phyloP scores from a whole-genome alignment of 1,284 basidiomycete species.

The Sporisorium graminicola region DNA sequence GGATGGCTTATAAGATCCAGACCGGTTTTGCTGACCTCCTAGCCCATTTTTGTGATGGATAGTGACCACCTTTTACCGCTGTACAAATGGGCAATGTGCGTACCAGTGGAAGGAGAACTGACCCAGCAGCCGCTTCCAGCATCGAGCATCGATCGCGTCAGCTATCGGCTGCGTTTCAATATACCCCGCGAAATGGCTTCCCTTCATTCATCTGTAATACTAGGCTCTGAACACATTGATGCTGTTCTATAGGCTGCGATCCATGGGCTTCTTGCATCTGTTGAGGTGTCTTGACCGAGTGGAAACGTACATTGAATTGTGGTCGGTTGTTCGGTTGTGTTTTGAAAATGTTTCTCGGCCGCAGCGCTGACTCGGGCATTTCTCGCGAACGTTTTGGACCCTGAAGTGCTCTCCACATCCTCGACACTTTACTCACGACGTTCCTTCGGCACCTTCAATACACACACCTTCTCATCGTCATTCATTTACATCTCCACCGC shows the following conservation, averaged over 20 bases:
- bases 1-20: not conserved
- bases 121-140: not conserved
- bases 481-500: not conserved
- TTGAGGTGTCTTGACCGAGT: no score
- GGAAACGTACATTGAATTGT: not conserved
- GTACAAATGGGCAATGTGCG: constrained; percentile 59
- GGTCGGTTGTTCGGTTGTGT: no score
- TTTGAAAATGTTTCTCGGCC: not conserved
- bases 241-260: not conserved
- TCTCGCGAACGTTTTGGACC: not conserved
- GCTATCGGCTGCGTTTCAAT: not conserved
- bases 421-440: not conserved
- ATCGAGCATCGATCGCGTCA: not conserved
- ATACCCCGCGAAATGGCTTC: not conserved
- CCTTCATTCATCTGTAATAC: not conserved
- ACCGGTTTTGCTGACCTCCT: not conserved
- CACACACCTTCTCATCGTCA: no score
- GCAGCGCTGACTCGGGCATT: not conserved
- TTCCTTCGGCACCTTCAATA: no score
- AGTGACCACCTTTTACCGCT: constrained; percentile 68
- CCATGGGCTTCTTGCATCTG: not conserved
- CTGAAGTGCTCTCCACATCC: not conserved
- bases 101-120: constrained; percentile 66
- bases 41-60: not conserved
- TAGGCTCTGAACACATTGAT: not conserved